Base-by-base conservation (phyloP, 2,329 filamentous ascomycete genomes). In the Colletotrichum gloeosporioides region DNA sequence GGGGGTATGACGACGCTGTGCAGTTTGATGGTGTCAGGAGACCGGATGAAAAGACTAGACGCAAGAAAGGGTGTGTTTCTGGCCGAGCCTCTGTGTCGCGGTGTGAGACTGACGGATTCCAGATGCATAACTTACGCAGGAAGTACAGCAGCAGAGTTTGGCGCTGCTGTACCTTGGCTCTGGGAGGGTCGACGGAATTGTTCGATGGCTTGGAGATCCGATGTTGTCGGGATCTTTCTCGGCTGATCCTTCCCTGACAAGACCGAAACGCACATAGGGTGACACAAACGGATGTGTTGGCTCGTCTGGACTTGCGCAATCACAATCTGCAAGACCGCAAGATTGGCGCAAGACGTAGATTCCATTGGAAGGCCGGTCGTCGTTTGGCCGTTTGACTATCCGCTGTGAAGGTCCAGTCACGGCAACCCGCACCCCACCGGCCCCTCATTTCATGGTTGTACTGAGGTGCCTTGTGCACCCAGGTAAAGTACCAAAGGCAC, bases 21-120 rank as follows among this genome's bases (percentile, higher is more conserved):
- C 71, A 74, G 59, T 29, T 65, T 49, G 44, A 64, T n/a, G 32
- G 72, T 63, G 61, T 71, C 72, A 71, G 27, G 59, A 71, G 67
- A 59, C 59, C 59, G 59, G 72, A 71, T 44, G 61, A 71, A 71
- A 63, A 31, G 18, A 62, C 15, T 69, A n/a, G 31, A 25, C 44
- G 8, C n/a, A 53, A 53, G 25, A 34, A 65, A 8, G 39, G 59
- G 18, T 62, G 59, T 8, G 59, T 62, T 62, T 34, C 27, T 32
- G 59, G 59, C 31, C 22, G 59, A 62, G 59, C 34, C 57, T 16
- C 13, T 61, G 57, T 29, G 27, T 61, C 16, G 27, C 57, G 57
- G 57, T n/a, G 57, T 61, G 27, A 61, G 57, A 31, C 13, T n/a
- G 57, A 18, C 27, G 29, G 57, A 62, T 29, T 29, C 18, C 57